Percentiles rank a stretch among this genome's conserved stretches.
phyloP scores from a whole-genome alignment of 768 basidiomycete genomes.

The Coprinopsis cinerea region DNA sequence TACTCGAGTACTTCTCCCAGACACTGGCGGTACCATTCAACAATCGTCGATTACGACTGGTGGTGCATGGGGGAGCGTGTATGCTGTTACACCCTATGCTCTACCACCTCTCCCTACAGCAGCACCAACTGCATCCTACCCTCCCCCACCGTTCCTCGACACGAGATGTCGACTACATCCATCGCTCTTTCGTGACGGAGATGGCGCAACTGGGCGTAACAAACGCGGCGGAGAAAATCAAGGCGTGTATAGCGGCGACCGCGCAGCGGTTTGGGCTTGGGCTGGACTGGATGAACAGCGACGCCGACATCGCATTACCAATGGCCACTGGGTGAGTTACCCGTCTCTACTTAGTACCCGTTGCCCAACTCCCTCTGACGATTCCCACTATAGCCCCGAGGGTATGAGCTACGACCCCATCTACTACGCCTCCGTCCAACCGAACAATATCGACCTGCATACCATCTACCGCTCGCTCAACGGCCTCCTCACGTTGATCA shows the following conservation, averaged over 20 bases:
- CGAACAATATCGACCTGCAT: conserved; percentile 46
- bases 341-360: neutral
- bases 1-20: conserved; percentile 48
- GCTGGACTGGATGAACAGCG: conserved; percentile 73
- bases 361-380: neutral
- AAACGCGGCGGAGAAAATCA: conserved; percentile 52
- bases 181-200: conserved; percentile 54
- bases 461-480: conserved; percentile 55
- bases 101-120: conserved; percentile 25
- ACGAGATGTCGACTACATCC: conserved; percentile 63
- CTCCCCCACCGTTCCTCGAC: conserved; percentile 45
- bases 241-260: conserved; percentile 50
- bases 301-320: conserved; percentile 67
- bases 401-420: conserved; percentile 52
- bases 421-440: conserved; percentile 43
- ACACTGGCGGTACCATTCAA: conserved; percentile 42
- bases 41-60: conserved; percentile 45
- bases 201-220: conserved; percentile 39
- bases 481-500: conserved; percentile 43
- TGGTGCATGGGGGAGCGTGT: conserved; percentile 68
- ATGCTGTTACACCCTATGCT: conserved; percentile 59
- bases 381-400: conserved; percentile 17
- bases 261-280: conserved; percentile 46
- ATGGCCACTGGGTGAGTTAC: conserved; percentile 54
- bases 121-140: conserved; percentile 21